These are phyloP conservation scores for Stylonectria norvegica DNA, from an alignment of 2,329 filamentous ascomycete species.

Conservation along the genomic window DNA sequence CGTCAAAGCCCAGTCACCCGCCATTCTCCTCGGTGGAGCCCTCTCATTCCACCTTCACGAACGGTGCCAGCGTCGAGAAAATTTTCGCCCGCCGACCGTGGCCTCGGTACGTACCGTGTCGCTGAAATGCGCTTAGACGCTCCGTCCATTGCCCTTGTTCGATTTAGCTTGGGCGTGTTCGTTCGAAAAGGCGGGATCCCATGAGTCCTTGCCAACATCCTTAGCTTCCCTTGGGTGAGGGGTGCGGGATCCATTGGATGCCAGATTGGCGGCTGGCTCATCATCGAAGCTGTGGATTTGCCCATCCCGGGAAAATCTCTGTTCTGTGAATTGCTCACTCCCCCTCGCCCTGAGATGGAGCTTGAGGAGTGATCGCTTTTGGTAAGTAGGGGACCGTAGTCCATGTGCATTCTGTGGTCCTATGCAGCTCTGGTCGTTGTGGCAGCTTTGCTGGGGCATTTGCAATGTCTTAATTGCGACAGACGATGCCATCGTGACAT, in stretches of 20 bases:
- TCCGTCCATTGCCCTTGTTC: slow-evolving; percentile 7
- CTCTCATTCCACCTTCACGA: not conserved
- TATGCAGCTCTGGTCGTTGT: too few species aligned
- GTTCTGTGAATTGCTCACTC: not conserved
- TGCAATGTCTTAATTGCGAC: slow-evolving; percentile 1
- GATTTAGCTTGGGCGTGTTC: not conserved
- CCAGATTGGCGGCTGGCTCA: not conserved
- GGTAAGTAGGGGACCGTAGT: not conserved
- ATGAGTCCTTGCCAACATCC: not conserved
- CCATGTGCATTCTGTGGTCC: too few species aligned
- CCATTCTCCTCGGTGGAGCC: not conserved
- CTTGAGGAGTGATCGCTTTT: not conserved
- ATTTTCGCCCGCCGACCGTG: not conserved
- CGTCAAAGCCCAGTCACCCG: not conserved
- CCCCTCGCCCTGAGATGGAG: not conserved
- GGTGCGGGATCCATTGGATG: too few species aligned
- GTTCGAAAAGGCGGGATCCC: too few species aligned
- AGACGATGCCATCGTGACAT: slow-evolving; percentile 6
- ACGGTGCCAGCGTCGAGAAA: not conserved
- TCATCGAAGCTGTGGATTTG: not conserved
- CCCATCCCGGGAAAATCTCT: slow-evolving; percentile 14
- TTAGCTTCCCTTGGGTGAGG: too few species aligned
- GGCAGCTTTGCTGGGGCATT: too few species aligned
- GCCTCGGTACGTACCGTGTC: not conserved
- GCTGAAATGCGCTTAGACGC: too few species aligned